A percentile compares a stretch with the other conserved stretches of the same genome.
Evolutionary conservation across 106 monocot species (phyloP).

Genomic region (Agapanthus africanus): DNA sequence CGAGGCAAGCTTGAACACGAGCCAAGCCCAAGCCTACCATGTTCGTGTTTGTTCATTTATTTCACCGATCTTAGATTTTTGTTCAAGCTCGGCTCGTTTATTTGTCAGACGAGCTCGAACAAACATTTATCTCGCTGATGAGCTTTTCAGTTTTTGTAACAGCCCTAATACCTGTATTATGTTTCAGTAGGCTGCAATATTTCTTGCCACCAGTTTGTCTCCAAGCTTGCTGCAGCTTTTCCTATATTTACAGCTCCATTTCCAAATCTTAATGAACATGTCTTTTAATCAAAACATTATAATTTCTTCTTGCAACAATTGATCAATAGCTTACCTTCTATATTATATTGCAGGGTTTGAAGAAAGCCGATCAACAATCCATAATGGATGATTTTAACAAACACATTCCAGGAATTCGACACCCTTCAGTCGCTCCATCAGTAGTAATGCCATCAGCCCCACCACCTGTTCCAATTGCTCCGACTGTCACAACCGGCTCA

Average conservation of each 20-base stretch:
- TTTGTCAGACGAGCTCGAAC: no score
- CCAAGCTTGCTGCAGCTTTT: not conserved
- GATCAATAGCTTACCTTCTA: no score
- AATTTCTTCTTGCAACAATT: not conserved
- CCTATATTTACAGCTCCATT: not conserved
- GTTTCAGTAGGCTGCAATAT: not conserved
- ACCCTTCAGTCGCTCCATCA: constrained; percentile 12
- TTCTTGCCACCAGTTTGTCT: not conserved
- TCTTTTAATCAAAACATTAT: not conserved
- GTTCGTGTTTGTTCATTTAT: no score
- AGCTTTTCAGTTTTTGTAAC: no score
- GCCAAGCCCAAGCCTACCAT: no score
- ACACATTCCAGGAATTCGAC: constrained; percentile 23
- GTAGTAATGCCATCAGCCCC: constrained; percentile 15
- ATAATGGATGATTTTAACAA: constrained; percentile 93
- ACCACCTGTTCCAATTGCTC: constrained; percentile 14
- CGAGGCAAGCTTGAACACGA: no score
- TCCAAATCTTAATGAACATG: not conserved
- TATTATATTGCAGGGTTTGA: constrained; percentile 50
- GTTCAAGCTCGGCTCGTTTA: no score
- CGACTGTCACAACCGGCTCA: constrained; percentile 11
- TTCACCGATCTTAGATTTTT: no score
- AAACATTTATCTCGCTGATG: no score
- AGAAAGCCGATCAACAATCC: constrained; percentile 84
- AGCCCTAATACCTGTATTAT: no score